A percentile compares a stretch with the other conserved stretches of the same genome.
phyloP scores from a whole-genome alignment of 1,284 basidiomycete species.

The Cutaneotrichosporon dermatis region DNA sequence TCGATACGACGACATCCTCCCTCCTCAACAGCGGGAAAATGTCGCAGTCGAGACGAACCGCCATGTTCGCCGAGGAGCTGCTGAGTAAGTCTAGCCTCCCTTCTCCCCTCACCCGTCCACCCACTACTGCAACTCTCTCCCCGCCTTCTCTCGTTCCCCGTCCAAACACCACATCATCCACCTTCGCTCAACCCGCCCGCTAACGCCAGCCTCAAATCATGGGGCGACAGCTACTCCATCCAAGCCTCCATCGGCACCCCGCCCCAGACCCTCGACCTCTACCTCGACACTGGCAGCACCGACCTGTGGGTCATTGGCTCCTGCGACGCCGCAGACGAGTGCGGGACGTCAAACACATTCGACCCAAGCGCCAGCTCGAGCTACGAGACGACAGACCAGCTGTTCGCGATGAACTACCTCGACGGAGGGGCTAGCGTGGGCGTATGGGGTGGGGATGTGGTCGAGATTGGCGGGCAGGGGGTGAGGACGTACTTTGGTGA shows the following conservation, averaged over 20 bases:
- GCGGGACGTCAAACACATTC: slow-evolving; percentile 18
- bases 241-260: slow-evolving; percentile 40
- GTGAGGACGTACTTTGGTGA: slow-evolving; percentile 64
- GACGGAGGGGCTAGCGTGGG: slow-evolving; percentile 57
- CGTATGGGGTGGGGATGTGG: slow-evolving; percentile 62
- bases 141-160: neutral
- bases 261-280: slow-evolving; percentile 54
- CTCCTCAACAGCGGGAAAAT: no score
- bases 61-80: no score
- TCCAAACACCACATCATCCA: neutral
- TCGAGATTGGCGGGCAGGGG: slow-evolving; percentile 74
- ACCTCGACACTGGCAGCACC: slow-evolving; percentile 58
- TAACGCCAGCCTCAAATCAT: slow-evolving; percentile 34
- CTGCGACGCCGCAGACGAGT: slow-evolving; percentile 17
- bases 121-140: no score
- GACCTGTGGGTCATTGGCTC: slow-evolving; percentile 52
- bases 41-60: no score
- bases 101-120: no score
- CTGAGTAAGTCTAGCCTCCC: no score
- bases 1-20: no score
- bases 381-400: slow-evolving; percentile 37
- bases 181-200: neutral
- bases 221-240: slow-evolving; percentile 40
- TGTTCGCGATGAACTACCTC: slow-evolving; percentile 1
- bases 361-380: slow-evolving; percentile 16